These are phyloP conservation scores for Arachnopeziza araneosa DNA, from an alignment of 2,329 filamentous ascomycete genomes.

Conservation along the genomic window DNA sequence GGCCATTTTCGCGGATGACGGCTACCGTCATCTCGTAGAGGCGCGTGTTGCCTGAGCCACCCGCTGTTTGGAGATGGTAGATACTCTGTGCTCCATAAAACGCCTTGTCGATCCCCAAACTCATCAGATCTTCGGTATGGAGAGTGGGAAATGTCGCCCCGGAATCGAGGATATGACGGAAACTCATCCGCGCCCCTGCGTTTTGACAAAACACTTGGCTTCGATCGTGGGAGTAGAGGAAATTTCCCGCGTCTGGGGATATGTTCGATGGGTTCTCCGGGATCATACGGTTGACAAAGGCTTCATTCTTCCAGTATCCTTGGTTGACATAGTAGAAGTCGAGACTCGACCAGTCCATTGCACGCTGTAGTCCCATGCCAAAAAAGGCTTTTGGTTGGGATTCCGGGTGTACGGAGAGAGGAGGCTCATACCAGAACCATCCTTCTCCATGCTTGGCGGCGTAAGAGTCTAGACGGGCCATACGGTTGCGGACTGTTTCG, in stretches of 20 bases:
- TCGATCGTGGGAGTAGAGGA: neutral
- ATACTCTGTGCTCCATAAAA: constrained; percentile 35
- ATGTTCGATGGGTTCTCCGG: neutral
- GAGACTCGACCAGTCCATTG: constrained; percentile 1
- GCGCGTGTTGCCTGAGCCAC: constrained; percentile 12
- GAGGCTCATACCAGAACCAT: constrained; percentile 43
- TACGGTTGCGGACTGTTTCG: constrained; percentile 36
- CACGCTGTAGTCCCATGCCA: neutral
- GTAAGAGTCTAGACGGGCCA: constrained; percentile 36
- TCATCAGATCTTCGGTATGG: constrained; percentile 31
- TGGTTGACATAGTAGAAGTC: constrained; percentile 13
- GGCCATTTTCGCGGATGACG: constrained; percentile 24
- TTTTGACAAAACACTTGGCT: constrained; percentile 7
- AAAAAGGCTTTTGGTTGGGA: neutral
- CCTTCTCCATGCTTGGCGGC: constrained; percentile 33
- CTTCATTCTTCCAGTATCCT: constrained; percentile 19
- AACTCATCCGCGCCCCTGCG: constrained; percentile 28
- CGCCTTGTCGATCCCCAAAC: constrained; percentile 31
- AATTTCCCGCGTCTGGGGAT: neutral
- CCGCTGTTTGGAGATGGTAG: constrained; percentile 19
- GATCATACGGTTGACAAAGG: constrained; percentile 12
- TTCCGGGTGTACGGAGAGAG: constrained; percentile 28
- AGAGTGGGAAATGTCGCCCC: constrained; percentile 40
- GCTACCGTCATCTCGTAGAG: constrained; percentile 35
- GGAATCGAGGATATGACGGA: constrained; percentile 37